Percentiles rank a stretch among this genome's conserved stretches.
These are phyloP conservation scores for Nakataea oryzae DNA, from an alignment of 2,329 filamentous ascomycete species.

Conservation along the genomic window DNA sequence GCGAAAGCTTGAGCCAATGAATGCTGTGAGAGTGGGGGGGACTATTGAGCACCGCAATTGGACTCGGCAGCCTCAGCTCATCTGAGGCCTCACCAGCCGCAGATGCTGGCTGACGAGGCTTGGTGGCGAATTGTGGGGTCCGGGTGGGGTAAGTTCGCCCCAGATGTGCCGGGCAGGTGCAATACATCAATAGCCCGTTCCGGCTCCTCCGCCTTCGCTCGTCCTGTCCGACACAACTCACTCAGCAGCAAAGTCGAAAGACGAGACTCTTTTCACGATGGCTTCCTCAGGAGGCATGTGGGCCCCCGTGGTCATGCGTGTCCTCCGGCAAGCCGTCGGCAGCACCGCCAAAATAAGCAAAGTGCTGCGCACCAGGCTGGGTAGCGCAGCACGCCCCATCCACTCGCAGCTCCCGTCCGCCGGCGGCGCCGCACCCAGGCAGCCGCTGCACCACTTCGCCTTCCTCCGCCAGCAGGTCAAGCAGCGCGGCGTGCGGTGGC, in stretches of 20 bases:
- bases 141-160: not conserved
- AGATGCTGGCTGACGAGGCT: not conserved
- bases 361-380: slow-evolving; percentile 38
- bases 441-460: slow-evolving; percentile 41
- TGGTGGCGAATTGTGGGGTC: not conserved
- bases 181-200: not conserved
- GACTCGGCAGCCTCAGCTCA: not conserved
- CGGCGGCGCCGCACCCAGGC: slow-evolving; percentile 24
- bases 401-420: slow-evolving; percentile 28
- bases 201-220: not conserved
- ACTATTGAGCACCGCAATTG: not conserved
- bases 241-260: not conserved
- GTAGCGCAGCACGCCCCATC: slow-evolving; percentile 30
- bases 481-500: slow-evolving; percentile 32
- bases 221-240: not conserved
- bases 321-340: slow-evolving; percentile 38
- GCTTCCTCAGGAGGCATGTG: slow-evolving; percentile 45
- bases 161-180: too few relatives aligned
- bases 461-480: slow-evolving; percentile 40
- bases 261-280: slow-evolving; percentile 31
- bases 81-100: slow-evolving; percentile 5
- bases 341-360: slow-evolving; percentile 33
- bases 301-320: slow-evolving; percentile 44
- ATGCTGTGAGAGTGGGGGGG: too few relatives aligned
- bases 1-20: not conserved